Evolutionary conservation across 805 yeast species (phyloP), one percentile per base, ranked within the genome.

Genomic region (Candida dajiaensis): DNA sequence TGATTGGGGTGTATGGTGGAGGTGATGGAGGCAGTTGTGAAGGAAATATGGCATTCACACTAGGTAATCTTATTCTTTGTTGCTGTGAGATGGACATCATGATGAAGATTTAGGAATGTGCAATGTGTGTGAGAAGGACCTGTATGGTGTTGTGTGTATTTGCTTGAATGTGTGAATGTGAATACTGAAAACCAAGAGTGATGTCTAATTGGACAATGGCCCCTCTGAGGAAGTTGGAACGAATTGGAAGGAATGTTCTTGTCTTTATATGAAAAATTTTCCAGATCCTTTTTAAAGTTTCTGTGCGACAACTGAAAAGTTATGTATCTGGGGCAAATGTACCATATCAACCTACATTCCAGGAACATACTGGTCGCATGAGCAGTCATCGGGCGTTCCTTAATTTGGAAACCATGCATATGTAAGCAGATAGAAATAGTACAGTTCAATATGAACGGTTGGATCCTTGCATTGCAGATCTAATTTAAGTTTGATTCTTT

Each of bases 41-140:
- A 16, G 57, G 59, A 50, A 58, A 57, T 21, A 58, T 57, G 40
- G 56, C 63, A 25, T 54, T 50, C 22, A 59, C 56, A 23, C 62
- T 51, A 19, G 63, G 63, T 6, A 59, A 53, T 43, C 57, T 55
- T 33, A 58, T 49, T 48, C 54, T 56, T 25, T 33, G 36, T 8
- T 33, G 36, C 16, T 33, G 36, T 8, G 18, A 33, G 36, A 33
- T 33, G 20, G 20, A n/a, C 36, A 36, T 36, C 44, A 41, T 41
- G 18, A 3, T 35, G 44, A 25, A 21, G n/a, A 21, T 19, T 3
- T 16, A 3, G 23, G 38, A 36, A 36, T 19, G 15, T 19, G 18
- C 8, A 8, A n/a, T 16, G 37, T 11, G 37, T n/a, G 37, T 6
- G 19, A 16, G 15, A 16, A 16, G 21, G 15, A 19, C n/a, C n/a